Evolutionary conservation across 225 moss, liverwort and hornwort genomes (phyloP).

Genomic region (Bryum argenteum): DNA sequence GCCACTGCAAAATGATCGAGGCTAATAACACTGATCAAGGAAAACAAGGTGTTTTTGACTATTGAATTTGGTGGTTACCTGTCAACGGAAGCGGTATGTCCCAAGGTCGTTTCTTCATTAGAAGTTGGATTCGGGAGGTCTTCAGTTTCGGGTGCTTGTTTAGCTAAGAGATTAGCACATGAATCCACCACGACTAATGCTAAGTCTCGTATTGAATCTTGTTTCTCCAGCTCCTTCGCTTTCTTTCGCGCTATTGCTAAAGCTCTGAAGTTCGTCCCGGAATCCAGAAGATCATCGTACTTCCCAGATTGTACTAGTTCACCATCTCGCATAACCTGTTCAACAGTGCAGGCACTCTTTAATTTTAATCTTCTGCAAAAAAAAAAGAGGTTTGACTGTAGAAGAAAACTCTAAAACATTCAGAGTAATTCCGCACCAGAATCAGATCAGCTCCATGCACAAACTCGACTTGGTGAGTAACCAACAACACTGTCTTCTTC

Average conservation of each 20-base stretch:
- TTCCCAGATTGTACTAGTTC: conserved; percentile 68
- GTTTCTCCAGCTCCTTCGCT: conserved; percentile 44
- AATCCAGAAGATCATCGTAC: conserved; percentile 46
- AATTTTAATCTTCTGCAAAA: background rate
- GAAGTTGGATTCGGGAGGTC: conserved; percentile 26
- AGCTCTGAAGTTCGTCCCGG: conserved; percentile 55
- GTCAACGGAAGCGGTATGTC: conserved; percentile 1
- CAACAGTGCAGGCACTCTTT: background rate
- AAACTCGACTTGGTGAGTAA: conserved; percentile 71
- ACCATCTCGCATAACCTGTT: conserved; percentile 67
- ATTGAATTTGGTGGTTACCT: conserved; percentile 19
- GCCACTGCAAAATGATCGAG: too few relatives aligned
- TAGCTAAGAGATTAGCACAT: conserved; percentile 13
- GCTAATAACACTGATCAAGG: too few relatives aligned
- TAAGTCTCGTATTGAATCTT: conserved; percentile 12
- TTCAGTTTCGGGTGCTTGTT: conserved; percentile 19
- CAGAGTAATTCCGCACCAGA: conserved; percentile 34
- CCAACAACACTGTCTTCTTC: conserved; percentile 62
- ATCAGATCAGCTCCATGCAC: conserved; percentile 55
- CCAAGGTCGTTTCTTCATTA: conserved; percentile 10
- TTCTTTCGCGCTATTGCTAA: conserved; percentile 52
- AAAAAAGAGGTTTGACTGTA: too few relatives aligned
- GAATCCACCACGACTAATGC: conserved; percentile 21
- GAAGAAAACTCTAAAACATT: too few relatives aligned
- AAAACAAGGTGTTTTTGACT: too few relatives aligned